Percentiles rank a stretch among this genome's conserved stretches.
phyloP scores from a whole-genome alignment of 2,329 filamentous ascomycete genomes.

The Hypomyces perniciosus region DNA sequence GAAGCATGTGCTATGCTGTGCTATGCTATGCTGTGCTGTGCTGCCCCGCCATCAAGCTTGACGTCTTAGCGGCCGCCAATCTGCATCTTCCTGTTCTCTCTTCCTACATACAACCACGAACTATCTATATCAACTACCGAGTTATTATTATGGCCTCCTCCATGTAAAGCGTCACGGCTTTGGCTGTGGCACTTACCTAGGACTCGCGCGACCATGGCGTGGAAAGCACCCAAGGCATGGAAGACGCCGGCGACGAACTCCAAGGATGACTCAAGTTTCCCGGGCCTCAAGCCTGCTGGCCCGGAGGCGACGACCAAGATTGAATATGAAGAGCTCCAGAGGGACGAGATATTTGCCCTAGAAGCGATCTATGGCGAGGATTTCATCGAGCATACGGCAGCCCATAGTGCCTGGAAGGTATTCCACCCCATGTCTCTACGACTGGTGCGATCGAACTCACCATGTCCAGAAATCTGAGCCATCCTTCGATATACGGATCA shows the following conservation, averaged over 20 bases:
- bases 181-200: slow-evolving; percentile 44
- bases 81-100: slow-evolving; percentile 4
- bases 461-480: slow-evolving; percentile 65
- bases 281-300: slow-evolving; percentile 42
- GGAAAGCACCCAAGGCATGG: slow-evolving; percentile 42
- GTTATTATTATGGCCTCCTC: slow-evolving; percentile 37
- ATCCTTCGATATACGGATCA: slow-evolving; percentile 74
- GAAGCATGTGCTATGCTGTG: neutral
- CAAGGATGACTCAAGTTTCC: slow-evolving; percentile 45
- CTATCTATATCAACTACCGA: neutral
- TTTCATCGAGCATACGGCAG: slow-evolving; percentile 66
- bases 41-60: slow-evolving; percentile 9
- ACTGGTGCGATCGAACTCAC: slow-evolving; percentile 16
- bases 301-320: slow-evolving; percentile 40
- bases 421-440: slow-evolving; percentile 20
- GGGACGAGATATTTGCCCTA: slow-evolving; percentile 80
- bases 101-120: neutral
- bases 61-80: slow-evolving; percentile 13
- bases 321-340: slow-evolving; percentile 77
- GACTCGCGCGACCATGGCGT: slow-evolving; percentile 42
- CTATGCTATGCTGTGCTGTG: neutral
- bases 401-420: slow-evolving; percentile 80
- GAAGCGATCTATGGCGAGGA: slow-evolving; percentile 87
- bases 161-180: slow-evolving; percentile 46
- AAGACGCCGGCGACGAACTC: slow-evolving; percentile 42